Evolutionary conservation across 1,284 basidiomycete species (phyloP).

Genomic region (Phylloboletellus chloephorus): DNA sequence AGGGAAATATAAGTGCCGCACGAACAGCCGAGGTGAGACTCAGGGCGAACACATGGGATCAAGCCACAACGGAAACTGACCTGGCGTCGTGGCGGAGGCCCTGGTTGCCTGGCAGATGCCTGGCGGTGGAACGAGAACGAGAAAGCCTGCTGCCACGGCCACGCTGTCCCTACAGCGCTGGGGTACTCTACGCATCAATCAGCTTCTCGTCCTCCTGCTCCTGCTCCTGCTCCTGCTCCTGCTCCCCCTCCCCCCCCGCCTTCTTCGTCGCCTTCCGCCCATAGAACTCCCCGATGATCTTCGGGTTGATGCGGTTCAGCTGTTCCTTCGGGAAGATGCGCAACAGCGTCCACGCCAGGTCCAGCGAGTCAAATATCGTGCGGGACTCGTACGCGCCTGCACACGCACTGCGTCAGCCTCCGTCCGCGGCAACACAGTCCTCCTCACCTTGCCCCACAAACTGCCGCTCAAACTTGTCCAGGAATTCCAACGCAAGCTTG

Average conservation of each 20-base stretch:
- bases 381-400: conserved; percentile 91
- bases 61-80: conserved; percentile 28
- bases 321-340: conserved; percentile 99
- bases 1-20: conserved; percentile 25
- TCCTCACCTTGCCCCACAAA: conserved; percentile 87
- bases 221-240: conserved; percentile 47
- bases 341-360: conserved; percentile 94
- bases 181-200: conserved; percentile 43
- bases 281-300: conserved; percentile 85
- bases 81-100: conserved; percentile 18
- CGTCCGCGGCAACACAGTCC: conserved; percentile 8
- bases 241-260: conserved; percentile 43
- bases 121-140: too few species aligned
- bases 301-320: conserved; percentile 92
- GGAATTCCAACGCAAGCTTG: conserved; percentile 88
- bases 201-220: conserved; percentile 50
- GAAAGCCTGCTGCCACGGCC: conserved; percentile 35
- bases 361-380: conserved; percentile 95
- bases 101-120: conserved; percentile 32
- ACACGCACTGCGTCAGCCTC: conserved; percentile 9
- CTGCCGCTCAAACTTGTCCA: conserved; percentile 91
- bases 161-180: neutral
- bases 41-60: conserved; percentile 32
- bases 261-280: conserved; percentile 71
- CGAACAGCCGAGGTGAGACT: conserved; percentile 20